phyloP scores from a whole-genome alignment of 106 monocot genomes.

The Chionographis japonica region DNA sequence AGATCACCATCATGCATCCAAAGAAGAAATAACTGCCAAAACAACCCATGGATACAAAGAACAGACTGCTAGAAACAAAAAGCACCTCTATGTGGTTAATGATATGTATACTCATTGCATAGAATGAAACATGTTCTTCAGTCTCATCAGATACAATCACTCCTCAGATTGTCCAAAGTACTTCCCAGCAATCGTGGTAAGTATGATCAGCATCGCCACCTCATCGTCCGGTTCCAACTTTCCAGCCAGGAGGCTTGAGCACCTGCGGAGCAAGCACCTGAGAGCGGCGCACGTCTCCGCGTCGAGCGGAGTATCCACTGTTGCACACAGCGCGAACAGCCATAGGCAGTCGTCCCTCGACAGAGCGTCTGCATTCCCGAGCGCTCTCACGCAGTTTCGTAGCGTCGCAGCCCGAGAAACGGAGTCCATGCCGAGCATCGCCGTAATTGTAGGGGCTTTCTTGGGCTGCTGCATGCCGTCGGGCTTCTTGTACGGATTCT shows the following conservation, averaged over 20 bases:
- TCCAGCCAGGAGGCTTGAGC: conserved; percentile 43
- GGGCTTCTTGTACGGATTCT: conserved; percentile 5
- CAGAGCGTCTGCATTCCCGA: conserved; percentile 34
- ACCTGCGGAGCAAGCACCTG: conserved; percentile 71
- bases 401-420: conserved; percentile 55
- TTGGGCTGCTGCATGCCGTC: conserved; percentile 11
- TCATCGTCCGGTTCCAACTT: conserved; percentile 63
- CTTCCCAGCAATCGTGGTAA: conserved; percentile 63
- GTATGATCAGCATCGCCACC: conserved; percentile 70
- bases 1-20: no score
- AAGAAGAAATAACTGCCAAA: no score
- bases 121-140: no score
- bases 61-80: no score
- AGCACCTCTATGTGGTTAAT: no score
- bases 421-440: conserved; percentile 39
- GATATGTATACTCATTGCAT: no score
- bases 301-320: conserved; percentile 68
- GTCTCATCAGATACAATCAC: background rate
- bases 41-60: no score
- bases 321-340: conserved; percentile 70
- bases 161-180: conserved; percentile 79
- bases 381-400: conserved; percentile 32
- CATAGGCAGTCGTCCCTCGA: conserved; percentile 64
- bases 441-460: conserved; percentile 34
- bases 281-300: conserved; percentile 68